phyloP scores from a whole-genome alignment of 176 grass and related monocot species.

The Alopecurus myosuroides region DNA sequence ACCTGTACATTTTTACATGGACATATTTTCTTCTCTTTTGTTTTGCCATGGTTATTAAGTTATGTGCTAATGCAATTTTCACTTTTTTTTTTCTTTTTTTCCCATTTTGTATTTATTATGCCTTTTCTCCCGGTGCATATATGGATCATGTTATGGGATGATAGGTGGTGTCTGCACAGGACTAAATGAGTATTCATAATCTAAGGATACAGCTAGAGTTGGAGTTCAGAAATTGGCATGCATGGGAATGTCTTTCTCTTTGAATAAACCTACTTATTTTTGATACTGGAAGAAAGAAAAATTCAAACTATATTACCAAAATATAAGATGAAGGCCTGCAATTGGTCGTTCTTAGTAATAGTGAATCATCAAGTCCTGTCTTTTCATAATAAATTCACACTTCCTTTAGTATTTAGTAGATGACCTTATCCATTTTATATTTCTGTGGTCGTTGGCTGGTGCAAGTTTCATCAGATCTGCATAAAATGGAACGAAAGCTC shows the following conservation, averaged over 20 bases:
- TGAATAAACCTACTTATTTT: neutral
- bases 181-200: neutral
- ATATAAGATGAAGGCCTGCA: neutral
- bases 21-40: neutral
- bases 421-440: neutral
- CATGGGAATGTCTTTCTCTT: neutral
- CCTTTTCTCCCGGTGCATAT: neutral
- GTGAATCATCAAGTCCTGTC: neutral
- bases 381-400: neutral
- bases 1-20: neutral
- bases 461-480: neutral
- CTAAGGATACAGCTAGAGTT: neutral
- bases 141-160: neutral
- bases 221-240: neutral
- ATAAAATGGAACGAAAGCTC: neutral
- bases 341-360: neutral
- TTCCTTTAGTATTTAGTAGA: neutral
- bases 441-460: neutral
- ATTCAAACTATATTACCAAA: neutral
- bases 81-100: neutral
- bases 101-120: neutral
- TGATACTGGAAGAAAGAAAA: neutral
- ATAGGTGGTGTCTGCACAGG: neutral
- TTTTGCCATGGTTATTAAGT: neutral
- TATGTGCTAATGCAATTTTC: neutral